These are phyloP conservation scores for Gracilaria domingensis DNA, from an alignment of 23 red algal species.

Conservation along the genomic window DNA sequence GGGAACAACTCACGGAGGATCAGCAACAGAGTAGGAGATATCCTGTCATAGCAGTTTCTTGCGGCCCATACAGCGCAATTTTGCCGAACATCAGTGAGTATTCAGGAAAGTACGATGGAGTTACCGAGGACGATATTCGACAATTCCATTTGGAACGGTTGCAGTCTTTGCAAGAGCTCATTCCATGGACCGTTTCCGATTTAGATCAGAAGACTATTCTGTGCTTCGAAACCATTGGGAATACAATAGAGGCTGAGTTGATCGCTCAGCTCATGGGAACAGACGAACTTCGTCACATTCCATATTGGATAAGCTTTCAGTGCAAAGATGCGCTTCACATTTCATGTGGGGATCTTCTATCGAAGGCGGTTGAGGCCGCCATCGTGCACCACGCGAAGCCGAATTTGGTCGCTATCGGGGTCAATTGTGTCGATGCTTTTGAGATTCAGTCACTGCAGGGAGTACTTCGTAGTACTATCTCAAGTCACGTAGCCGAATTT, in stretches of 20 bases:
- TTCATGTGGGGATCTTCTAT: conserved; percentile 19
- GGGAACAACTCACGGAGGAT: background rate
- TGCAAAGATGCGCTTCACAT: conserved; percentile 33
- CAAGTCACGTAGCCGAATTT: background rate
- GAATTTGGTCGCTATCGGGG: conserved; percentile 47
- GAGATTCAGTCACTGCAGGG: background rate
- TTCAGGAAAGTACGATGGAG: conserved; percentile 10
- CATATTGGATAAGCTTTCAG: conserved; percentile 61
- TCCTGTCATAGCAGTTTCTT: conserved; percentile 38
- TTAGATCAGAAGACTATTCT: background rate
- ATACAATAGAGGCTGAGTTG: conserved; percentile 1
- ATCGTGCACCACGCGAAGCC: background rate
- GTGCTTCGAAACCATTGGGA: conserved; percentile 59
- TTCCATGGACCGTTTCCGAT: background rate
- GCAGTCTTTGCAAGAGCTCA: background rate
- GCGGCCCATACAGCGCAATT: conserved; percentile 43
- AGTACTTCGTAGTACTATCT: background rate
- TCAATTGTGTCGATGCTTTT: conserved; percentile 35
- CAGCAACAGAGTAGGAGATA: conserved; percentile 9
- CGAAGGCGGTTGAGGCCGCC: background rate
- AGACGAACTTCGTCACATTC: conserved; percentile 6
- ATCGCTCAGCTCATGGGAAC: conserved; percentile 36
- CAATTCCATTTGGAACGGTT: conserved; percentile 18
- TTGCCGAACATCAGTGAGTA: conserved; percentile 45
- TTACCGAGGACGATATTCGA: background rate